Conservation (phyloP, 2,329 filamentous ascomycete genomes). For the Paecilomyces variotii region DNA sequence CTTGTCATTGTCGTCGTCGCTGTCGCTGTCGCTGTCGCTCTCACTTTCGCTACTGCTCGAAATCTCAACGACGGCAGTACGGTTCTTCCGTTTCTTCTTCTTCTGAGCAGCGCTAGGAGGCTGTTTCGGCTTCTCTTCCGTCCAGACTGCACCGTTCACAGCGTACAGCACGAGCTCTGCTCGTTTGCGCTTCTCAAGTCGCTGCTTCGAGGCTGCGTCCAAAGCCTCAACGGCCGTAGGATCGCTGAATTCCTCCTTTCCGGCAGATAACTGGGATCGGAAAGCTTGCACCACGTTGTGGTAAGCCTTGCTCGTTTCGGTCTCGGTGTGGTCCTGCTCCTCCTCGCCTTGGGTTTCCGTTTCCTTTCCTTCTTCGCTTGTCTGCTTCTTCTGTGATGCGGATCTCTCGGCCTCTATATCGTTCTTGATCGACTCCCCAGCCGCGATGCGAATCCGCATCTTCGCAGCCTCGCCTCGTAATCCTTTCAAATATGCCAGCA, state of each 20-base stretch:
- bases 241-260: slow-evolving; percentile 17
- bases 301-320: slow-evolving; percentile 15
- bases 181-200: slow-evolving; percentile 27
- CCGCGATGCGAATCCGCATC: slow-evolving; percentile 56
- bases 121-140: slow-evolving; percentile 1
- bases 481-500: slow-evolving; percentile 71
- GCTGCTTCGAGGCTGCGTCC: slow-evolving; percentile 17
- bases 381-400: slow-evolving; percentile 2
- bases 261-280: slow-evolving; percentile 18
- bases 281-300: slow-evolving; percentile 49
- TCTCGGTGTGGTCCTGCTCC: neutral
- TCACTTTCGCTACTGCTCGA: slow-evolving; percentile 34
- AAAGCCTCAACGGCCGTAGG: slow-evolving; percentile 13
- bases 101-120: slow-evolving; percentile 3
- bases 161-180: slow-evolving; percentile 31
- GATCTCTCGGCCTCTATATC: slow-evolving; percentile 20
- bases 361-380: slow-evolving; percentile 5
- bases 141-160: slow-evolving; percentile 15
- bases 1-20: neutral
- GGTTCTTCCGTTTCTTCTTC: slow-evolving; percentile 36
- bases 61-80: slow-evolving; percentile 34
- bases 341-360: neutral
- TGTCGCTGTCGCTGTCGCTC: slow-evolving; percentile 18
- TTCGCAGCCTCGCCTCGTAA: slow-evolving; percentile 67
- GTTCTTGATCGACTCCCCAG: slow-evolving; percentile 48